A percentile compares a stretch with the other conserved stretches of the same genome.
These are phyloP conservation scores for Senecio squalidus DNA, from an alignment of 140 eudicot species.

Conservation along the genomic window DNA sequence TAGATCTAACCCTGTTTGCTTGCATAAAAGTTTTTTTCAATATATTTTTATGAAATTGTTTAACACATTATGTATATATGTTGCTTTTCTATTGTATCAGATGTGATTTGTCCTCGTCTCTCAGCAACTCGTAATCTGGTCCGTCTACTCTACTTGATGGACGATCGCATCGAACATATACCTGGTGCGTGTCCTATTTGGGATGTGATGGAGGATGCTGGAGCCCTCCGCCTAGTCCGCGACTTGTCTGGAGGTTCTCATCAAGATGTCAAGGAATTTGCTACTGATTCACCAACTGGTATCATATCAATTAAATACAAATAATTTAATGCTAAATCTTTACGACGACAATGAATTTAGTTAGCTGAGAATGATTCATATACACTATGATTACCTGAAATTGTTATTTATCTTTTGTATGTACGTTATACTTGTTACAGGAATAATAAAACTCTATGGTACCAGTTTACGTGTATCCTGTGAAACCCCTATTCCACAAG, in stretches of 20 bases:
- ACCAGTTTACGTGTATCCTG: not conserved
- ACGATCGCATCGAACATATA: not conserved
- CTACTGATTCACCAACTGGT: no score
- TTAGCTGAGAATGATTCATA: not conserved
- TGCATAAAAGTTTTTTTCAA: no score
- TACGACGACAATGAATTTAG: not conserved
- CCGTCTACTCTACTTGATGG: not conserved
- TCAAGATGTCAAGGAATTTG: not conserved
- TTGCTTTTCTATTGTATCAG: no score
- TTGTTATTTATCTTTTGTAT: no score
- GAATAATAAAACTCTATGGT: no score
- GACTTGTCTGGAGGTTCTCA: not conserved
- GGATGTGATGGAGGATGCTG: not conserved
- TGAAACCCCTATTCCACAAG: not conserved
- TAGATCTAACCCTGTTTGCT: no score
- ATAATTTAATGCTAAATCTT: not conserved
- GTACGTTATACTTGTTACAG: not conserved
- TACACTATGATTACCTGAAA: not conserved
- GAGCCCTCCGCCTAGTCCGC: not conserved
- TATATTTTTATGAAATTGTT: no score
- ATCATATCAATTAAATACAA: no score
- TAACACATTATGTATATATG: no score
- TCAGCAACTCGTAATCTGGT: not conserved
- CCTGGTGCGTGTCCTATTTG: not conserved
- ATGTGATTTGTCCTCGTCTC: not conserved